These are phyloP conservation scores for Aspergillus sp. DNA, from an alignment of 2,329 filamentous ascomycete genomes.

Conservation along the genomic window DNA sequence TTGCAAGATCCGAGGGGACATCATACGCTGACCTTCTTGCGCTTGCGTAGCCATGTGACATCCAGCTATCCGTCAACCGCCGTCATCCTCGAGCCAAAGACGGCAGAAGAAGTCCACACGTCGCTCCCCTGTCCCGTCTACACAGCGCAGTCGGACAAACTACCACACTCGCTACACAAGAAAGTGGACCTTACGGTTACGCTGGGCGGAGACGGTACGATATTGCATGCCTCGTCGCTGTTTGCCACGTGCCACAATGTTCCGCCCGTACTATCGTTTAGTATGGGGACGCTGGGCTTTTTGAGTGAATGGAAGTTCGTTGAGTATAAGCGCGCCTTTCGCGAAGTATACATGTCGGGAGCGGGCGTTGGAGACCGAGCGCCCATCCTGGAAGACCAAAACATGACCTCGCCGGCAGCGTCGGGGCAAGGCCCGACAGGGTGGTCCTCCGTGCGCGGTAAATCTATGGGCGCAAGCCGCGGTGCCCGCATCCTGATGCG, in stretches of 20 bases:
- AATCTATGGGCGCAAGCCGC: conserved; percentile 73
- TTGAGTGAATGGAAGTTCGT: conserved; percentile 94
- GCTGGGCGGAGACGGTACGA: conserved; percentile 89
- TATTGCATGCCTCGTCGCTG: conserved; percentile 79
- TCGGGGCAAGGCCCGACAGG: conserved; percentile 43
- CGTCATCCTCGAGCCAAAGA: conserved; percentile 76
- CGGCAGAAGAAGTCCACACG: conserved; percentile 70
- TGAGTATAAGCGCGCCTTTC: conserved; percentile 88
- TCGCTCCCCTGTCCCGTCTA: conserved; percentile 73
- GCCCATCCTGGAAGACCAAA: conserved; percentile 43
- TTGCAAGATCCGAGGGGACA: neutral
- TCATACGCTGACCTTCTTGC: neutral
- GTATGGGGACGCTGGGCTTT: conserved; percentile 95
- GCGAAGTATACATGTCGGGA: conserved; percentile 87
- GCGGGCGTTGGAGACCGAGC: conserved; percentile 52
- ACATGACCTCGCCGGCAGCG: conserved; percentile 27
- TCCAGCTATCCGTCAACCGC: conserved; percentile 77
- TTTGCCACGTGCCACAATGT: conserved; percentile 80
- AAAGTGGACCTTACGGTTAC: conserved; percentile 90
- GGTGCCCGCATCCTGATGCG: conserved; percentile 80
- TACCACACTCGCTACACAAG: conserved; percentile 58
- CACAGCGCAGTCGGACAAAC: conserved; percentile 37
- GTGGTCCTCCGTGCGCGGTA: conserved; percentile 75
- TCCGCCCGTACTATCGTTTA: conserved; percentile 89
- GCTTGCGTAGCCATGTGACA: conserved; percentile 63